phyloP scores from a whole-genome alignment of 768 basidiomycete genomes.

The Dentipellis sp. region DNA sequence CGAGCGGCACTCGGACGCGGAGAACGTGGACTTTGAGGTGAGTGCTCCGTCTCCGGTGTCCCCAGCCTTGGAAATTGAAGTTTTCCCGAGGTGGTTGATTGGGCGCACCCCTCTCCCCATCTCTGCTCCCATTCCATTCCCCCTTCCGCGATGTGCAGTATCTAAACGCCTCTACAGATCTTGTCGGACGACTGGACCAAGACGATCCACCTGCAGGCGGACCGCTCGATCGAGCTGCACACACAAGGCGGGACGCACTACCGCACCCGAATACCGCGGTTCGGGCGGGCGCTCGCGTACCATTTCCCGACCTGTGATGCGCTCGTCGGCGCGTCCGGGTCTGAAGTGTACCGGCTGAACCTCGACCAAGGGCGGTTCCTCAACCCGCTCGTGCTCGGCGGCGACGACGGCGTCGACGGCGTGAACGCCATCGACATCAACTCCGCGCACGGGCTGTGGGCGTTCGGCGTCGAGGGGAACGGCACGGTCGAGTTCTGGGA shows the following conservation, averaged over 20 bases:
- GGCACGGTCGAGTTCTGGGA: constrained; percentile 97
- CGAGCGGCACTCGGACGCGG: constrained; percentile 90
- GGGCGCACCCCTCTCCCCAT: background rate
- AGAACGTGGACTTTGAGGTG: constrained; percentile 97
- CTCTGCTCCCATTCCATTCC: background rate
- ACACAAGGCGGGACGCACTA: constrained; percentile 92
- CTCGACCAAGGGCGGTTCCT: constrained; percentile 93
- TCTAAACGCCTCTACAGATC: constrained; percentile 40
- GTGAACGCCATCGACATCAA: constrained; percentile 93
- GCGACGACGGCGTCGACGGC: constrained; percentile 54
- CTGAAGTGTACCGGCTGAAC: constrained; percentile 88
- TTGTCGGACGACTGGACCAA: constrained; percentile 99
- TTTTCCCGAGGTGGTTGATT: background rate
- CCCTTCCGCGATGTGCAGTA: background rate
- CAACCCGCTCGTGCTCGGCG: constrained; percentile 59
- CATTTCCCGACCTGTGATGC: constrained; percentile 93
- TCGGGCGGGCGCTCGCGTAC: constrained; percentile 87
- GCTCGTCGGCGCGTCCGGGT: constrained; percentile 74
- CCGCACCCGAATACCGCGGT: constrained; percentile 87
- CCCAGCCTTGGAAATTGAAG: background rate
- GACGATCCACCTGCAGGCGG: constrained; percentile 91
- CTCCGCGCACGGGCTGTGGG: constrained; percentile 81
- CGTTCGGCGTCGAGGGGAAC: constrained; percentile 81
- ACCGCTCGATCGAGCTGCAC: constrained; percentile 91
- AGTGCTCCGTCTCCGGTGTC: constrained; percentile 29